phyloP scores from a whole-genome alignment of 495 filamentous ascomycete genomes.

The Talaromyces thailandensis region DNA sequence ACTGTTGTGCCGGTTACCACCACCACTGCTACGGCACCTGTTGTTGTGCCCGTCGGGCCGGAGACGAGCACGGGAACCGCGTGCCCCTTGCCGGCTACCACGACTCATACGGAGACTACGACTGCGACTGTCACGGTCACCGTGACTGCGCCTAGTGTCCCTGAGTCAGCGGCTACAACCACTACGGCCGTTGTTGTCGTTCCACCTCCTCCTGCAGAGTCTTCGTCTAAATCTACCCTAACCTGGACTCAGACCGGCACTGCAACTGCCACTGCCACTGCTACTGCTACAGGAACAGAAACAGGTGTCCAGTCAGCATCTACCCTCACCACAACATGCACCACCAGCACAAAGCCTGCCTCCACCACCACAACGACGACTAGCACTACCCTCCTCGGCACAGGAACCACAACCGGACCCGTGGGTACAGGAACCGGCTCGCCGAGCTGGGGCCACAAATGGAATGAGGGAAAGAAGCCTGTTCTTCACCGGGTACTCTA shows the following conservation, averaged over 20 bases:
- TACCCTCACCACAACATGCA: not conserved
- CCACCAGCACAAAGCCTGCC: not conserved
- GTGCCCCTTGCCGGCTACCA: not conserved
- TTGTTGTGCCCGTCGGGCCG: not conserved
- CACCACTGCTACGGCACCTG: not conserved
- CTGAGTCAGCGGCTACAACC: not conserved
- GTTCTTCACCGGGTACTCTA: not conserved
- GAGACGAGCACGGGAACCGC: not conserved
- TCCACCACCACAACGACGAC: not conserved
- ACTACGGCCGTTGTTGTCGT: not conserved
- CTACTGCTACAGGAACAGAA: not conserved
- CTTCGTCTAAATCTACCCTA: not conserved
- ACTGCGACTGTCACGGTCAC: conserved; percentile 4
- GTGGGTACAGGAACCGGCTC: not conserved
- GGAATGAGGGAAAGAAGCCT: not conserved
- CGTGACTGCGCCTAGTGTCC: not conserved
- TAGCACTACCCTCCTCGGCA: not conserved
- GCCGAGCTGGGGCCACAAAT: not conserved
- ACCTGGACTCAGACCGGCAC: not conserved
- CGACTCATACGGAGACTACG: not conserved
- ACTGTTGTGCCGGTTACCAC: not conserved
- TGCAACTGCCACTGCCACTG: not conserved
- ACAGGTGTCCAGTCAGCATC: not conserved
- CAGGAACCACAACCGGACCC: not conserved
- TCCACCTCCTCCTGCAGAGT: not conserved